Percentiles rank a stretch among this genome's conserved stretches.
These are phyloP conservation scores for Lactifluus echinatus DNA, from an alignment of 768 basidiomycete genomes.

Conservation along the genomic window DNA sequence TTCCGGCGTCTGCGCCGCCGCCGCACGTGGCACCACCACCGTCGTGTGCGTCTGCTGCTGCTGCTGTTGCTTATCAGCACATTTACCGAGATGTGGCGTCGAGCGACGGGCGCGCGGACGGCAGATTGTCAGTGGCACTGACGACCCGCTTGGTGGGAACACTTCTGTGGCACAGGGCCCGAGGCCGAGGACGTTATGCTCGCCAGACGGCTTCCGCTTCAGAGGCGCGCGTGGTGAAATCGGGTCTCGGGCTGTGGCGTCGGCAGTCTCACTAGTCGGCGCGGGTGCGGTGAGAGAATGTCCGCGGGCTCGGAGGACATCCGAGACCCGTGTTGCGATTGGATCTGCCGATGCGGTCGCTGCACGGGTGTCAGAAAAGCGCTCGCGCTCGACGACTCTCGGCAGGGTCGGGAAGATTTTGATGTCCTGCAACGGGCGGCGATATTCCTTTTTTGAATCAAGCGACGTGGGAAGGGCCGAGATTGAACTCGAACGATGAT, in stretches of 20 bases:
- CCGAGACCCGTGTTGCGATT: not conserved
- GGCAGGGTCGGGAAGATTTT: not conserved
- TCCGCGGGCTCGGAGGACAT: not conserved
- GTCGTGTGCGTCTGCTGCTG: too few species aligned
- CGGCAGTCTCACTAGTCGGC: not conserved
- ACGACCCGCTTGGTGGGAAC: not conserved
- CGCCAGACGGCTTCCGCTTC: slow-evolving; percentile 4
- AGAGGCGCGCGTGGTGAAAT: not conserved
- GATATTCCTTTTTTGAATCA: not conserved
- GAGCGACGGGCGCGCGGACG: slow-evolving; percentile 8
- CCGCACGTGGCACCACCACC: not conserved
- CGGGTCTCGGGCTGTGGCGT: not conserved
- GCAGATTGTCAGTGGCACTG: not conserved
- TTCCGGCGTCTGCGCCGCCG: slow-evolving; percentile 1
- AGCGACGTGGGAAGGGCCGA: not conserved
- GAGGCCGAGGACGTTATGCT: not conserved
- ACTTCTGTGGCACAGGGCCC: not conserved
- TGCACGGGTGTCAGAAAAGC: not conserved
- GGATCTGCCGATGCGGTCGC: not conserved
- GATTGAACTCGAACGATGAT: not conserved
- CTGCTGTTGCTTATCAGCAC: not conserved
- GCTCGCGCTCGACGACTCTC: not conserved
- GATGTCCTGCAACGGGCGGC: slow-evolving; percentile 3
- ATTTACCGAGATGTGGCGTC: slow-evolving; percentile 11
- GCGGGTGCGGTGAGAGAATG: not conserved